phyloP scores from a whole-genome alignment of 768 basidiomycete genomes.

The Phaeotremella fagi region DNA sequence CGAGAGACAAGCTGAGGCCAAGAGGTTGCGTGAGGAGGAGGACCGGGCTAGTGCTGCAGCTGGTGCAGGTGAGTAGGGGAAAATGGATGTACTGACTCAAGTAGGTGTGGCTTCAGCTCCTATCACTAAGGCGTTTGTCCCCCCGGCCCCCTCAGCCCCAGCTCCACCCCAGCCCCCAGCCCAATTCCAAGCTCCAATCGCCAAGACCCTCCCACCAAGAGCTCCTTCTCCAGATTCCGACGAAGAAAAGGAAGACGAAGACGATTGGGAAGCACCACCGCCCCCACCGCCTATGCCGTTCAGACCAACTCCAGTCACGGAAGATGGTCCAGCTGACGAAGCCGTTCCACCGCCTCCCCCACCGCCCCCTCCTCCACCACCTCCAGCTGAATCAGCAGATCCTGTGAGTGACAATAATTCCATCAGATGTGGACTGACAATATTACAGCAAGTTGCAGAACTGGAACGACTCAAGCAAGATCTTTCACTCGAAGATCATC shows the following conservation, averaged over 20 bases:
- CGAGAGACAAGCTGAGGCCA: slow-evolving; percentile 84
- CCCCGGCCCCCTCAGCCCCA: slow-evolving; percentile 14
- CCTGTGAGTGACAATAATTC: slow-evolving; percentile 18
- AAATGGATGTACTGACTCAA: background rate
- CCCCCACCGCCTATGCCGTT: slow-evolving; percentile 52
- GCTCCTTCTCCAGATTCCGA: slow-evolving; percentile 49
- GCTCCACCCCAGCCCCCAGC: slow-evolving; percentile 11
- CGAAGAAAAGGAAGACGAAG: slow-evolving; percentile 44
- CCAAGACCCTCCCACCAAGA: slow-evolving; percentile 28
- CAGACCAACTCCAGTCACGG: slow-evolving; percentile 46
- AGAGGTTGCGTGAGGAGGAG: slow-evolving; percentile 77
- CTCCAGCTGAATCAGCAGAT: slow-evolving; percentile 26
- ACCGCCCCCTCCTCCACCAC: slow-evolving; percentile 41
- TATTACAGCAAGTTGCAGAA: slow-evolving; percentile 39
- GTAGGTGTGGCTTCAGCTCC: slow-evolving; percentile 19
- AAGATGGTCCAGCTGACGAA: slow-evolving; percentile 17
- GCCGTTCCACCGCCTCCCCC: slow-evolving; percentile 40
- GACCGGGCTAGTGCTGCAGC: slow-evolving; percentile 51
- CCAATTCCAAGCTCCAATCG: background rate
- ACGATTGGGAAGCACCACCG: slow-evolving; percentile 51
- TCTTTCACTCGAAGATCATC: slow-evolving; percentile 34
- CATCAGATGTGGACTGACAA: background rate
- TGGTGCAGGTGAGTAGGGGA: slow-evolving; percentile 22
- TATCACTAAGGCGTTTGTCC: no score
- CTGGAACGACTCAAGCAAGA: slow-evolving; percentile 38